Percentiles rank a stretch among this genome's conserved stretches.
phyloP scores from a whole-genome alignment of 257 asterid species.

The Haberlea rhodopensis region DNA sequence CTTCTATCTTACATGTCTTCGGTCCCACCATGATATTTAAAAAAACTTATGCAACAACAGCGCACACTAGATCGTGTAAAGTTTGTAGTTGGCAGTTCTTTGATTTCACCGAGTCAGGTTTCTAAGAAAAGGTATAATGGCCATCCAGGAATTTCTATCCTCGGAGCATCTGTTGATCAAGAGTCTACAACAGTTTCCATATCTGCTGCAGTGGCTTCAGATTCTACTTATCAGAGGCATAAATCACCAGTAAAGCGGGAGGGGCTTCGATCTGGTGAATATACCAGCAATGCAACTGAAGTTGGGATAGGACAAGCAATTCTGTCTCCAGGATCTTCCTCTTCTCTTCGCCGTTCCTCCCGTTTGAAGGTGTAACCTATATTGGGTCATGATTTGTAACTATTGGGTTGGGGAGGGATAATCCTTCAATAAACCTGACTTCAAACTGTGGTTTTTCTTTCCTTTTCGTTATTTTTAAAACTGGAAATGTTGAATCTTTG shows the following conservation, averaged over 20 bases:
- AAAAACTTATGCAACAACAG: slow-evolving; percentile 10
- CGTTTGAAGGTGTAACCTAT: slow-evolving; percentile 59
- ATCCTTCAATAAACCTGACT: no score
- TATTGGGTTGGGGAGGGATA: no score
- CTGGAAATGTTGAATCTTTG: slow-evolving; percentile 29
- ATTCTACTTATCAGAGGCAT: slow-evolving; percentile 52
- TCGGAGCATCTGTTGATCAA: slow-evolving; percentile 38
- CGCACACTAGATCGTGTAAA: neutral
- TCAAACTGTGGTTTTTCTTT: neutral
- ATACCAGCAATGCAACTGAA: slow-evolving; percentile 42
- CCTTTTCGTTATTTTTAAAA: slow-evolving; percentile 7
- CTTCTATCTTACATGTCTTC: slow-evolving; percentile 21
- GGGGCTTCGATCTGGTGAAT: slow-evolving; percentile 37
- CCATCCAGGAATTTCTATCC: slow-evolving; percentile 43
- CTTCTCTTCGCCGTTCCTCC: slow-evolving; percentile 61
- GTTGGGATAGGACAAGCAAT: slow-evolving; percentile 36
- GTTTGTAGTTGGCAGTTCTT: slow-evolving; percentile 3
- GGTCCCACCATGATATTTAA: neutral
- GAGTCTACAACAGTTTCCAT: slow-evolving; percentile 40
- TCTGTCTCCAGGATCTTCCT: slow-evolving; percentile 60
- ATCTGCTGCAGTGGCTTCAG: slow-evolving; percentile 66
- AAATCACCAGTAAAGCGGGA: slow-evolving; percentile 45
- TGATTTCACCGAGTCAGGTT: slow-evolving; percentile 17
- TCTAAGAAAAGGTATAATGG: slow-evolving; percentile 29
- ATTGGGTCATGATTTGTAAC: no score